A percentile compares a stretch with the other conserved stretches of the same genome.
phyloP scores from a whole-genome alignment of 805 yeast species.

The Teunomyces atbi region DNA sequence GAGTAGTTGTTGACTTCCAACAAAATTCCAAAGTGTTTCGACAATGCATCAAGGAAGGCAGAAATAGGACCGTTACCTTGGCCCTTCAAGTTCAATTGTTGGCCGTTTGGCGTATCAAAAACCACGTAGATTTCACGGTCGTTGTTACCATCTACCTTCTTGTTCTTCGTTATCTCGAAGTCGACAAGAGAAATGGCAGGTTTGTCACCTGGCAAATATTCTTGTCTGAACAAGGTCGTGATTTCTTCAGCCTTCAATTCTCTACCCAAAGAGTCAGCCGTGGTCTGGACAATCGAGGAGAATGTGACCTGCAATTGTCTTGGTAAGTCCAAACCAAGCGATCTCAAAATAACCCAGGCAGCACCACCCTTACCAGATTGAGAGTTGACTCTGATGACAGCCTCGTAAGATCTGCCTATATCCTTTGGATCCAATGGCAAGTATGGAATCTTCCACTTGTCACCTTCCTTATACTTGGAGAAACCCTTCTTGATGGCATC shows the following conservation, averaged over 20 bases:
- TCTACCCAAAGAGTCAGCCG: constrained; percentile 65
- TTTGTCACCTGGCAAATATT: constrained; percentile 41
- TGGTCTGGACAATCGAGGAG: constrained; percentile 60
- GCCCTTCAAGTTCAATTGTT: constrained; percentile 42
- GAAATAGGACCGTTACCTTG: constrained; percentile 80
- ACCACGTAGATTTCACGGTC: constrained; percentile 22
- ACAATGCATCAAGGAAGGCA: constrained; percentile 64
- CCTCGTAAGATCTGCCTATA: constrained; percentile 78
- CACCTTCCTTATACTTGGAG: constrained; percentile 46
- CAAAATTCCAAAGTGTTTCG: constrained; percentile 48
- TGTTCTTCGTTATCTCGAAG: constrained; percentile 22
- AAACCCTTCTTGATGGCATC: constrained; percentile 72
- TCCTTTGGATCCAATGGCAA: constrained; percentile 80
- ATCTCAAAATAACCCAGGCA: constrained; percentile 73
- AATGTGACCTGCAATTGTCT: constrained; percentile 68
- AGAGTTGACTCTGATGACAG: constrained; percentile 78
- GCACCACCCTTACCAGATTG: constrained; percentile 91
- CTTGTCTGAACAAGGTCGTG: constrained; percentile 50
- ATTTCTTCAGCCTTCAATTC: constrained; percentile 71
- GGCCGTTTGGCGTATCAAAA: constrained; percentile 14
- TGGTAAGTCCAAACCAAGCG: constrained; percentile 72
- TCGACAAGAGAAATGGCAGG: constrained; percentile 17
- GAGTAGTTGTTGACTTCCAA: constrained; percentile 65
- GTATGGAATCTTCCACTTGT: constrained; percentile 68
- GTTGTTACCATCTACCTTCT: constrained; percentile 10